These are phyloP conservation scores for Gnaphalium uliginosum DNA, from an alignment of 129 eudicot species.

Conservation along the genomic window DNA sequence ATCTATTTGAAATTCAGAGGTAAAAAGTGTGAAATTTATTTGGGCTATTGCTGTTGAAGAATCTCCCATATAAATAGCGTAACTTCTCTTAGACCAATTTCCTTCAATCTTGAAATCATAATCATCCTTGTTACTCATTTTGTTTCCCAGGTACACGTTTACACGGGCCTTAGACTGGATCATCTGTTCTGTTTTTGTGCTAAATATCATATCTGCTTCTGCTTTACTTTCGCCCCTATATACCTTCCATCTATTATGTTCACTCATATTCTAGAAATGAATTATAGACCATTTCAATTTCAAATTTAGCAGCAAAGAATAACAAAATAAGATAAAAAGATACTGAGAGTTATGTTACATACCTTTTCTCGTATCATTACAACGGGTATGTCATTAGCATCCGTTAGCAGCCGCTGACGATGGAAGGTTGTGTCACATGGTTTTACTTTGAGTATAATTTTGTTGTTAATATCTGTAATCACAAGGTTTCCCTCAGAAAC, in stretches of 20 bases:
- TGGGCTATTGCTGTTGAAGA: not conserved
- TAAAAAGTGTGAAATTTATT: not conserved
- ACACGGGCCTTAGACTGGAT: not conserved
- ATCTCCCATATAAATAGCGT: slow-evolving; percentile 32
- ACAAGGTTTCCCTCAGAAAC: slow-evolving; percentile 25
- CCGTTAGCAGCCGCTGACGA: slow-evolving; percentile 28
- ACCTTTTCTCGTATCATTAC: not conserved
- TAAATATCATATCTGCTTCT: not conserved
- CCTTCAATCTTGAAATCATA: slow-evolving; percentile 36
- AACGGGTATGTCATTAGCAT: slow-evolving; percentile 31
- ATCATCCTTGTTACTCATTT: not conserved
- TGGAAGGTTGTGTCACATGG: slow-evolving; percentile 9
- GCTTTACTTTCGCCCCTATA: not conserved
- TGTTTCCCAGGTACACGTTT: not conserved
- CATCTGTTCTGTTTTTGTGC: not conserved
- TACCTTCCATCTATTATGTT: not conserved
- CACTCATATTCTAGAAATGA: not conserved
- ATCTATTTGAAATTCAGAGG: too few species aligned
- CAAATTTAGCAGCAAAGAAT: not conserved
- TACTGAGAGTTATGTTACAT: not conserved
- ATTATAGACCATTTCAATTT: not conserved
- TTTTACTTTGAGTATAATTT: slow-evolving; percentile 31
- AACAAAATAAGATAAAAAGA: not conserved
- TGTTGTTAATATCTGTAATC: slow-evolving; percentile 29
- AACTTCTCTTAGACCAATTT: slow-evolving; percentile 38